These are phyloP conservation scores for Suzukiozyma palmioleophila DNA, from an alignment of 1,139 yeast genomes.

Conservation along the genomic window DNA sequence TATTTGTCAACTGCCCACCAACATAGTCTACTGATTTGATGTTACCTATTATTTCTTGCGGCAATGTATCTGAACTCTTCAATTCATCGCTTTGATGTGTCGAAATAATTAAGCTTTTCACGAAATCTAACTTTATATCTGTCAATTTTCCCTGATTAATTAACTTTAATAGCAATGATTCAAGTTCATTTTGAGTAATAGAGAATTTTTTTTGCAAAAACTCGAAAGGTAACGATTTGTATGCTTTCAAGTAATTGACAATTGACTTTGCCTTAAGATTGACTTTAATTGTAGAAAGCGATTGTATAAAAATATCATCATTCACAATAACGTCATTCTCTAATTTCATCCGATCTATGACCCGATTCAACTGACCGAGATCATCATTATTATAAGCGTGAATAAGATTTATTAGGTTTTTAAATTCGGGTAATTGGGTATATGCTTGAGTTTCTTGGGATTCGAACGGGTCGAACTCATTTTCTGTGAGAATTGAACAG, in stretches of 20 bases:
- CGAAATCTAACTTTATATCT: slow-evolving; percentile 43
- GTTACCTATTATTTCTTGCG: slow-evolving; percentile 23
- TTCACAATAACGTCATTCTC: slow-evolving; percentile 19
- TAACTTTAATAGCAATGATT: slow-evolving; percentile 33
- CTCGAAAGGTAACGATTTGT: slow-evolving; percentile 23
- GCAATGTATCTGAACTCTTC: slow-evolving; percentile 16
- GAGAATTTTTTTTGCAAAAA: slow-evolving; percentile 20
- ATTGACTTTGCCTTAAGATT: slow-evolving; percentile 31
- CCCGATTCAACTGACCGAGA: slow-evolving; percentile 17
- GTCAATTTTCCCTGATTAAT: slow-evolving; percentile 43
- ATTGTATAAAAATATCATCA: slow-evolving; percentile 29
- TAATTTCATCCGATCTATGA: slow-evolving; percentile 13
- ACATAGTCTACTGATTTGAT: slow-evolving; percentile 20
- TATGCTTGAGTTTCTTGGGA: slow-evolving; percentile 54
- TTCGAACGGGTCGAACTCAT: slow-evolving; percentile 64
- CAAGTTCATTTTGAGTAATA: slow-evolving; percentile 26
- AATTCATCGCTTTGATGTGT: slow-evolving; percentile 7
- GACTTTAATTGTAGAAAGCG: slow-evolving; percentile 23
- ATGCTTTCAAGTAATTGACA: slow-evolving; percentile 25
- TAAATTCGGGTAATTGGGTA: slow-evolving; percentile 32
- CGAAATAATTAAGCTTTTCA: slow-evolving; percentile 23
- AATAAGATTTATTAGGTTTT: slow-evolving; percentile 24
- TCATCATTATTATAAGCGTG: slow-evolving; percentile 29
- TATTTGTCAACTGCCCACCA: slow-evolving; percentile 7
- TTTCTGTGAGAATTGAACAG: slow-evolving; percentile 60